Conservation (phyloP, 192 early-diverging fungal species). For the Helicostylum pulchrum region DNA sequence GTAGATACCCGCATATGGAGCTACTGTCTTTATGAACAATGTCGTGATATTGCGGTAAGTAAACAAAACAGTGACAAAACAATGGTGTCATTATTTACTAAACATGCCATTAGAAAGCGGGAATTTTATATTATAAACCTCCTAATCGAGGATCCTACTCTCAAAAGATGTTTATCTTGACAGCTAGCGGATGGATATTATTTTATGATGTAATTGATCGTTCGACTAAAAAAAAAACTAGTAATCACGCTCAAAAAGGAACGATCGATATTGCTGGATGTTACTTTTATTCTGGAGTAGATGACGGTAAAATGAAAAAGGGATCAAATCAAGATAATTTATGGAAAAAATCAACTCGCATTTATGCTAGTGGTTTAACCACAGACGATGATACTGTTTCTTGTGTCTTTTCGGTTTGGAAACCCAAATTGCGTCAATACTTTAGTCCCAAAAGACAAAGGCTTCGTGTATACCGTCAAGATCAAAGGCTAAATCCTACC, state of each 20-base stretch:
- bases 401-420: slow-evolving; percentile 31
- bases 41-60: slow-evolving; percentile 31
- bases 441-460: slow-evolving; percentile 8
- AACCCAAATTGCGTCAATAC: slow-evolving; percentile 2
- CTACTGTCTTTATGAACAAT: slow-evolving; percentile 24
- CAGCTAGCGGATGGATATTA: slow-evolving; percentile 18
- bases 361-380: slow-evolving; percentile 23
- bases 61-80: not conserved
- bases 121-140: slow-evolving; percentile 25
- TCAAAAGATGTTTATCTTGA: slow-evolving; percentile 24
- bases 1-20: slow-evolving; percentile 33
- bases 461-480: slow-evolving; percentile 5
- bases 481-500: slow-evolving; percentile 8
- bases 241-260: slow-evolving; percentile 9
- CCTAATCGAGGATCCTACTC: slow-evolving; percentile 17
- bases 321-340: not conserved
- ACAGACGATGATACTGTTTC: slow-evolving; percentile 20
- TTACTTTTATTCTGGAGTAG: slow-evolving; percentile 27
- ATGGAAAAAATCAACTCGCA: slow-evolving; percentile 1
- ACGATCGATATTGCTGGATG: slow-evolving; percentile 23
- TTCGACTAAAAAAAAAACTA: not conserved
- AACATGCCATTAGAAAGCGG: slow-evolving; percentile 26
- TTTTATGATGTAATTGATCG: slow-evolving; percentile 22
- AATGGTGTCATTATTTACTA: not conserved
- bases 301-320: not conserved